Evolutionary conservation across 805 yeast species (phyloP), one percentile per base, ranked within the genome.

Genomic region (Candida multigemmis): DNA sequence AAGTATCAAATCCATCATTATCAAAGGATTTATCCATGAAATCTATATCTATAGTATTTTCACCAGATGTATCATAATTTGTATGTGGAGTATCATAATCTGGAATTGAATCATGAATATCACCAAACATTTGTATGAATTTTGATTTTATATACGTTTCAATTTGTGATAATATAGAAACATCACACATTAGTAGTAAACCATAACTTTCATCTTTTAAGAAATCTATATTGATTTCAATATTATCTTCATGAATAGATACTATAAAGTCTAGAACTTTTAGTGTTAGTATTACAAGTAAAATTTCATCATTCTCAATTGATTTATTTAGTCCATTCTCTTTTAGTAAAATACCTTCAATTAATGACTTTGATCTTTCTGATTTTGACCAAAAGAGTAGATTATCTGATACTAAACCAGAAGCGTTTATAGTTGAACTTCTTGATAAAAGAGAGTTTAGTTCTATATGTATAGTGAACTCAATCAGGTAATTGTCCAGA

Each of bases 391-490:
- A 35, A 26, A 43, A 56, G 6, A 60, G 42, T 24, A 51, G 37
- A 41, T 59, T 55, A 10, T 50, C 52, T 22, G 47, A 48, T 11
- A 60, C 42, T 25, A 60, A 43, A 19, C 46, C 52, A 7, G 57
- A 46, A n/a, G 63, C 53, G 22, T 38, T 41, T 15, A 60, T 30
- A 14, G 32, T 25, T 14, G 33, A 28, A 31, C 50, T 53, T 27
- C 67, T 42, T 15, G 44, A 38, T 12, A 60, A 36, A 7, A 60
- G 33, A 4, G 59, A 38, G 31, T 60, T 60, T 24, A 61, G 41
- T 31, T 60, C 60, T 12, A 59, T 41, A 19, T 50, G 51, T 4
- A 60, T 28, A 10, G 40, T 44, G 26, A 54, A 41, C n/a, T 29
- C 34, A 10, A 49, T 37, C 15, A 32, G 14, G 15, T 14, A 22